These are phyloP conservation scores for Funneliformis geosporum DNA, from an alignment of 192 early-diverging fungal genomes.

Conservation along the genomic window DNA sequence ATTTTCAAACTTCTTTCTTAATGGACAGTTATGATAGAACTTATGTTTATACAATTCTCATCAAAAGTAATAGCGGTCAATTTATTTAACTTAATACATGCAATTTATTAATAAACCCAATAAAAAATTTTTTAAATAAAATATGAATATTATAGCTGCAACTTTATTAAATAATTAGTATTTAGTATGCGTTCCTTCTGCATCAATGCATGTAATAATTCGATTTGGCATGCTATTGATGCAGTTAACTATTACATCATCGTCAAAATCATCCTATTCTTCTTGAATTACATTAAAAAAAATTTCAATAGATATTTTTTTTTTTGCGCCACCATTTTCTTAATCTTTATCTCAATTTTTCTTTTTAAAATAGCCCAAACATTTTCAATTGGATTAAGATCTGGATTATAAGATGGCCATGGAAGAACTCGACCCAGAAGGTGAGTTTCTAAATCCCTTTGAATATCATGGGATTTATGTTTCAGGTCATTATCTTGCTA, in stretches of 20 bases:
- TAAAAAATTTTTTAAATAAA: too few relatives aligned
- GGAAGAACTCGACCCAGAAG: not conserved
- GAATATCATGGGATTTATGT: not conserved
- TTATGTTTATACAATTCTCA: too few relatives aligned
- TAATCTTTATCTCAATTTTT: not conserved
- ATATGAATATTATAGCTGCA: too few relatives aligned
- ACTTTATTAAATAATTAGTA: not conserved
- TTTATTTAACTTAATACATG: too few relatives aligned
- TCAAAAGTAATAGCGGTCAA: too few relatives aligned
- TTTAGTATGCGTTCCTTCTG: conserved; percentile 6
- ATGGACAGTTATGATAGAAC: too few relatives aligned
- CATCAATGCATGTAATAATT: not conserved
- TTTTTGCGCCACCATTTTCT: too few relatives aligned
- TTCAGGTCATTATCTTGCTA: too few relatives aligned
- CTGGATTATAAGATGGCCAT: conserved; percentile 7
- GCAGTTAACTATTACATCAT: conserved; percentile 11
- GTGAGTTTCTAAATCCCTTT: not conserved
- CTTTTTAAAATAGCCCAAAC: conserved; percentile 11
- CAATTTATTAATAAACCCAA: too few relatives aligned
- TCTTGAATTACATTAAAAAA: not conserved
- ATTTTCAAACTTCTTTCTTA: too few relatives aligned
- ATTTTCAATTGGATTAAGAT: not conserved
- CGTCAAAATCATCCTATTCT: conserved; percentile 4
- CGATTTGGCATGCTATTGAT: conserved; percentile 24
- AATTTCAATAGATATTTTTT: not conserved